Evolutionary conservation across 2,329 filamentous ascomycete genomes (phyloP).

Genomic region (Ceratocystis colombiana): DNA sequence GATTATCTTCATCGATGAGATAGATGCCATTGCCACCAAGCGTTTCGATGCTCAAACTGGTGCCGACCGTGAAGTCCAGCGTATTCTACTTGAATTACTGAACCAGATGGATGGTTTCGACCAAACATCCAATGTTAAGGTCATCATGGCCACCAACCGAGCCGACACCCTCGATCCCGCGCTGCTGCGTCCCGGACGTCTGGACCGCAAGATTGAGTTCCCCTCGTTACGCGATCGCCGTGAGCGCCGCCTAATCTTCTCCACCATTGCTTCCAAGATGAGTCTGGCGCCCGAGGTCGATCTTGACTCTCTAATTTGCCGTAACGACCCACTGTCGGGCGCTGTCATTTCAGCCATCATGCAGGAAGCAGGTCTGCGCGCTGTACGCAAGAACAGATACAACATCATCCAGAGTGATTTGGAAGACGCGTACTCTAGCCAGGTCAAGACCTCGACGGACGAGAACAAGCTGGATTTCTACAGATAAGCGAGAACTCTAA

Average conservation of each 20-base stretch:
- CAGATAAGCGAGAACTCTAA: constrained; percentile 46
- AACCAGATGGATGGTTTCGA: constrained; percentile 99
- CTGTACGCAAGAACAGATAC: constrained; percentile 94
- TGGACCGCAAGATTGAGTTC: constrained; percentile 98
- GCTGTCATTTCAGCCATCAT: constrained; percentile 97
- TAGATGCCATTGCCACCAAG: constrained; percentile 97
- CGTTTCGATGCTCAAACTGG: constrained; percentile 98
- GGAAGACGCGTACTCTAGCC: constrained; percentile 92
- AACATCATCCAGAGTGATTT: constrained; percentile 97
- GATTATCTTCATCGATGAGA: constrained; percentile 99
- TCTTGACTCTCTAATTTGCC: constrained; percentile 87
- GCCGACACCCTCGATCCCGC: constrained; percentile 95
- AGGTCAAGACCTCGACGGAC: constrained; percentile 69
- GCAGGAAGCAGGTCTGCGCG: constrained; percentile 92
- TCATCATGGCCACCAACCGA: constrained; percentile 99
- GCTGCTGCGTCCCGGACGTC: constrained; percentile 81
- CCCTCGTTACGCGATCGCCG: constrained; percentile 87
- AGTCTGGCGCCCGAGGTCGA: constrained; percentile 93
- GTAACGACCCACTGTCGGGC: constrained; percentile 89
- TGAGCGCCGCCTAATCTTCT: constrained; percentile 92
- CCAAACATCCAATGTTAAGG: constrained; percentile 97
- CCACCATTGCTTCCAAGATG: constrained; percentile 96
- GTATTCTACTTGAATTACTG: constrained; percentile 90
- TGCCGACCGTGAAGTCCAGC: constrained; percentile 94
- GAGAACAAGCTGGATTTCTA: constrained; percentile 85